Percentiles rank a stretch among this genome's conserved stretches.
These are phyloP conservation scores for Euphorbia pulcherrima DNA, from an alignment of 345 rosid genomes.

Conservation along the genomic window DNA sequence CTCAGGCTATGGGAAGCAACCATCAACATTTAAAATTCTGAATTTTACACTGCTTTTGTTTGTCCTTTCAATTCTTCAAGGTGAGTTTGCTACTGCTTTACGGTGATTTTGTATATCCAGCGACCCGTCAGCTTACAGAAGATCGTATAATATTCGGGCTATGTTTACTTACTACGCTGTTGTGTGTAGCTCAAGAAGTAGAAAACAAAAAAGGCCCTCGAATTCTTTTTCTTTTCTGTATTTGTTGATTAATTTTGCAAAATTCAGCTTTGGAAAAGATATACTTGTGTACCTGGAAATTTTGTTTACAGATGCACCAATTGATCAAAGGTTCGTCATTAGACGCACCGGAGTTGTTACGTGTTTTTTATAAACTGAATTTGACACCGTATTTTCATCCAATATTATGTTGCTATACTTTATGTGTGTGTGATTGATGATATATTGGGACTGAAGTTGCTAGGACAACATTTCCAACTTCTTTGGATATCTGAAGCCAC, in stretches of 20 bases:
- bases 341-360: background rate
- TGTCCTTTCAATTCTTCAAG: background rate
- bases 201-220: background rate
- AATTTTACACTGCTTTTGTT: background rate
- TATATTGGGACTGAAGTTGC: constrained; percentile 2
- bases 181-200: background rate
- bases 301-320: background rate
- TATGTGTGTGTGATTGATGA: background rate
- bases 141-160: background rate
- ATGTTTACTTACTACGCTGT: background rate
- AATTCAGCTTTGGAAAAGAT: background rate
- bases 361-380: background rate
- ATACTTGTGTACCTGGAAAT: background rate
- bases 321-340: too few species aligned
- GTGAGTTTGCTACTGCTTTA: background rate
- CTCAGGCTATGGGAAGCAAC: constrained; percentile 99
- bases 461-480: background rate
- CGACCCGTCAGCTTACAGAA: background rate
- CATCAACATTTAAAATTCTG: constrained; percentile 66
- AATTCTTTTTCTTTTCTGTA: background rate
- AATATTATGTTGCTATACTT: constrained; percentile 2
- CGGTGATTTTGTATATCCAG: background rate
- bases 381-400: constrained; percentile 2
- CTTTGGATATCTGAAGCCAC: background rate
- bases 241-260: background rate